phyloP scores from a whole-genome alignment of 2,329 filamentous ascomycete genomes.

The Catunica adiposa region DNA sequence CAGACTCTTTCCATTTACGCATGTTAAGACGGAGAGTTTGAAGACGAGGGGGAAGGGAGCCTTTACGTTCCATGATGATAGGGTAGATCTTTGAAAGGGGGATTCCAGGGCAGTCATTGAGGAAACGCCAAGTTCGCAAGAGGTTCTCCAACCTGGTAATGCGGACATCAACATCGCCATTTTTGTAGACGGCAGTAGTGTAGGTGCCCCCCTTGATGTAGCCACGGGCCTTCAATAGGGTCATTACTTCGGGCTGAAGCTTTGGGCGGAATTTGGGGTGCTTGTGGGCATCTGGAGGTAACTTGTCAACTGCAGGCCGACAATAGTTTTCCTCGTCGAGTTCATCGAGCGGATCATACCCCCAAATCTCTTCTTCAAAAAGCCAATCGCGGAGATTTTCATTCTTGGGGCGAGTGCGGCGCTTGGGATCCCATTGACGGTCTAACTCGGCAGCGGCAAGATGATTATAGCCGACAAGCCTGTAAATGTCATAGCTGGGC shows the following conservation, averaged over 20 bases:
- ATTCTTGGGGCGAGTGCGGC: too few relatives aligned
- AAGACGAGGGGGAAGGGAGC: too few relatives aligned
- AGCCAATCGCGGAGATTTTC: too few relatives aligned
- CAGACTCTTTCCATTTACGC: too few relatives aligned
- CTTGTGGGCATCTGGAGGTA: background rate
- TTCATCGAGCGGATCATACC: background rate
- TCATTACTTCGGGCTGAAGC: background rate
- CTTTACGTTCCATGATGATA: too few relatives aligned
- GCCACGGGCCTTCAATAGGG: background rate
- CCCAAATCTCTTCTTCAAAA: background rate
- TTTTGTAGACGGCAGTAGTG: background rate
- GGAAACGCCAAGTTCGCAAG: background rate
- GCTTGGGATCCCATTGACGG: too few relatives aligned
- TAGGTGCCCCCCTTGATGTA: background rate
- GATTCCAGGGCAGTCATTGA: background rate
- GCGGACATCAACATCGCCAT: background rate
- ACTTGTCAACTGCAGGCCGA: background rate
- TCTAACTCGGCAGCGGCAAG: too few relatives aligned
- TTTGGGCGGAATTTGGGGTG: background rate
- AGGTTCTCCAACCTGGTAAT: background rate
- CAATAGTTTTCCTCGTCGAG: background rate
- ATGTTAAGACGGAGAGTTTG: too few relatives aligned
- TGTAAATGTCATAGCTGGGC: too few relatives aligned
- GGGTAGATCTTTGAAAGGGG: too few relatives aligned
- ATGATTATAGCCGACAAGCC: too few relatives aligned